These are phyloP conservation scores for Wallacemonas sp. DNA, from an alignment of 208 protist genomes.

Conservation along the genomic window DNA sequence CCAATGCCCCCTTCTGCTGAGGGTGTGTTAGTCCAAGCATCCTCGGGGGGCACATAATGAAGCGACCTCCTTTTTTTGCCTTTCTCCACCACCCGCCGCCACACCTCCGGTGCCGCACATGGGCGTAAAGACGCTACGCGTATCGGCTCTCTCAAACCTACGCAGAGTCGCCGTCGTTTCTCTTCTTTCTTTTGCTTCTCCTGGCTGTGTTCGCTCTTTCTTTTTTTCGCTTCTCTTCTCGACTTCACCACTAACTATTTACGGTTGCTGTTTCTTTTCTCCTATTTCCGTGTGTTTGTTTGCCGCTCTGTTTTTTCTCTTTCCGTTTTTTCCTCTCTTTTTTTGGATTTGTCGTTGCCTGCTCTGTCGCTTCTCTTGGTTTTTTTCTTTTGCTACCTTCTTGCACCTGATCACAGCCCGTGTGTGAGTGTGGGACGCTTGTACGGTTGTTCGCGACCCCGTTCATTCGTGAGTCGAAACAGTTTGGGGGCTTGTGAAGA, in stretches of 20 bases:
- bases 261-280: background rate
- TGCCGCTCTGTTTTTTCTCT: background rate
- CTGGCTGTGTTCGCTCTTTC: conserved; percentile 13
- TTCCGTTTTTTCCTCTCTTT: background rate
- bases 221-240: background rate
- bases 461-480: too few species aligned
- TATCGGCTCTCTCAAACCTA: too few species aligned
- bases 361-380: background rate
- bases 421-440: too few species aligned
- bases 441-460: too few species aligned
- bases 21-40: conserved; percentile 2
- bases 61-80: background rate
- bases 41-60: background rate
- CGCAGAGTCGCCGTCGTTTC: background rate
- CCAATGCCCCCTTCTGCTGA: too few species aligned
- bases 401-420: background rate
- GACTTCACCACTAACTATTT: conserved; percentile 3
- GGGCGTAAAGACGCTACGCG: too few species aligned
- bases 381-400: background rate
- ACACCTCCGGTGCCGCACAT: too few species aligned
- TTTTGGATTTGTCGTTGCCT: background rate
- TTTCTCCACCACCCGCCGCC: too few species aligned
- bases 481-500: too few species aligned
- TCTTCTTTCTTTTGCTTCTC: conserved; percentile 1
- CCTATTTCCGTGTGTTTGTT: background rate